Percentiles rank a stretch among this genome's conserved stretches.
Conservation (phyloP, 164 flowering plant species). For the Aristolochia californica region DNA sequence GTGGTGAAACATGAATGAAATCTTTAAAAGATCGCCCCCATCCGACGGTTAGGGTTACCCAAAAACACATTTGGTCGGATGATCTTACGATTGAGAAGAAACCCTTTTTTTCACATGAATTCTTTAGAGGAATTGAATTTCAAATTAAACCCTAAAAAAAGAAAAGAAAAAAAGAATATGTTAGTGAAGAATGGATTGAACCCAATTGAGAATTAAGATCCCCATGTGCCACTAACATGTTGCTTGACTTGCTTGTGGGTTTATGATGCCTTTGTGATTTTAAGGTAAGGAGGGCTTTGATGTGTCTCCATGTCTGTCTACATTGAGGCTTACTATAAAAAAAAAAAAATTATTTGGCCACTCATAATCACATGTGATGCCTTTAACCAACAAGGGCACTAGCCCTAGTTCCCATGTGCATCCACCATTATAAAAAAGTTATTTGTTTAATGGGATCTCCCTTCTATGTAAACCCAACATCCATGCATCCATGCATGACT, state of each 20-base stretch:
- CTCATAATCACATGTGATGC: constrained; percentile 3
- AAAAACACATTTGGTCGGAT: neutral
- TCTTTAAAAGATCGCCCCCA: too few relatives aligned
- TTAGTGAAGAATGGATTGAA: neutral
- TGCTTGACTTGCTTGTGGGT: constrained; percentile 4
- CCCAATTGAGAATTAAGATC: neutral
- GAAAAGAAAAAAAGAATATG: neutral
- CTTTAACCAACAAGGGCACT: constrained; percentile 1
- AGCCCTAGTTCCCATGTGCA: too few relatives aligned
- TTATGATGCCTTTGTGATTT: neutral
- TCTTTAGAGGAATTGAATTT: too few relatives aligned
- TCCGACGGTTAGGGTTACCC: too few relatives aligned
- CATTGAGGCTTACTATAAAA: neutral
- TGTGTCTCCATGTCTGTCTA: constrained; percentile 6
- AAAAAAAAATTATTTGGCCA: constrained; percentile 3
- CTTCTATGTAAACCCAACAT: too few relatives aligned
- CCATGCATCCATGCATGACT: too few relatives aligned
- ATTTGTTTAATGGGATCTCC: too few relatives aligned
- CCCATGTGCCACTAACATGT: constrained; percentile 4
- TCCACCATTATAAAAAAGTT: too few relatives aligned
- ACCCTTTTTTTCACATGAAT: too few relatives aligned
- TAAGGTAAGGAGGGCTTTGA: neutral
- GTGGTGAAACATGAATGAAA: too few relatives aligned
- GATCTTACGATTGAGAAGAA: neutral
- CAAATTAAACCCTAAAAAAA: neutral